Evolutionary conservation across 2,329 filamentous ascomycete genomes (phyloP), one percentile per base, ranked within the genome.

Genomic region (Cercospora nicotianae): DNA sequence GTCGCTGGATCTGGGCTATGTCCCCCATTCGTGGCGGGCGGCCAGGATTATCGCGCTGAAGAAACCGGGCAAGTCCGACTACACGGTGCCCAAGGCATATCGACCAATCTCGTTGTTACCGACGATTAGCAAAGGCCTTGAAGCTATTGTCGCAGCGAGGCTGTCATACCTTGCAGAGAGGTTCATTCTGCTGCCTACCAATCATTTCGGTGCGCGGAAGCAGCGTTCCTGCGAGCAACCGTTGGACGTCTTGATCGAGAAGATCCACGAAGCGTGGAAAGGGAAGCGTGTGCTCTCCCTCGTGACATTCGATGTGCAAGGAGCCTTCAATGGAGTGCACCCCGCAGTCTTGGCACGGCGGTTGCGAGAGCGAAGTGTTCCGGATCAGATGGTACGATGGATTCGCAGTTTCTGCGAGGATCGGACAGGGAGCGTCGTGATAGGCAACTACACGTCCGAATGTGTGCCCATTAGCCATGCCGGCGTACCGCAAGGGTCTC

Each of bases 71-170:
- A 42, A 42, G 36, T 42, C 36, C 36, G 65, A 76, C 60, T 79
- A 78, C 66, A 72, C 63, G 3, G 59, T 64, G 51, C 67, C 71
- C 0, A 79, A 76, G 53, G 53, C 66, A 33, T 79, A 78, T 67
- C 55, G 71, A 16, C 77, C 72, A 2, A 76, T 75, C 28, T 72
- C 73, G 64, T 28, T 77, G 2, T 65, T 77, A 2, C 74, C 75
- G 63, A 78, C 74, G 5, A 66, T 75, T 8, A 72, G 76, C n/a
- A 79, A 79, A 55, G 66, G 71, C 4, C 70, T 79, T n/a, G 76
- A 79, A 13, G 60, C 67, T 36, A 65, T 78, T 7, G 57, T 77
- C 12, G 70, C 72, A 30, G 63, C 33, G 36, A 57, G 74, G 31
- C 60, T 75, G 7, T 69, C 51, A 28, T 68, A 72, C 48, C 28